A percentile compares a stretch with the other conserved stretches of the same genome.
phyloP scores from a whole-genome alignment of 176 grass and related monocot genomes.

The Carex myosuroides region DNA sequence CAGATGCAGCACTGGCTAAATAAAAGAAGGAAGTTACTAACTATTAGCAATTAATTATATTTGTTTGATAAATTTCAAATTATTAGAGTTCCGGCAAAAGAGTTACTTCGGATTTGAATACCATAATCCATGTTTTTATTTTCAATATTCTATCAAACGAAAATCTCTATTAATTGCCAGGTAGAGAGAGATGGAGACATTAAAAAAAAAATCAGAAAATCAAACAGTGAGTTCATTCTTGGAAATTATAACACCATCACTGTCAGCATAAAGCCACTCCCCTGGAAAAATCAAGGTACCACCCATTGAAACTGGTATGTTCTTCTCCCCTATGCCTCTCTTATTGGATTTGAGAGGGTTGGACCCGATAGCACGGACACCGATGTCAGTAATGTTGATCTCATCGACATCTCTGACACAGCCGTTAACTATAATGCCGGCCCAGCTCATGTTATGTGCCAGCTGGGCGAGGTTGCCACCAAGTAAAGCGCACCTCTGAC shows the following conservation, averaged over 20 bases:
- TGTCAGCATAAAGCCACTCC: conserved; percentile 35
- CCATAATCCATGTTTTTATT: neutral
- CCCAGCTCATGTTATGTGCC: conserved; percentile 31
- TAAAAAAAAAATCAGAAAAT: neutral
- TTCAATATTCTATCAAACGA: neutral
- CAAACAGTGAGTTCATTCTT: conserved; percentile 25
- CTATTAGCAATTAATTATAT: neutral
- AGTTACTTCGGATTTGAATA: neutral
- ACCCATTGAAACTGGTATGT: conserved; percentile 12
- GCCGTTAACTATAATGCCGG: conserved; percentile 26
- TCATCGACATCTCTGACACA: conserved; percentile 34
- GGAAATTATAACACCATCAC: conserved; percentile 28
- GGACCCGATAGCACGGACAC: conserved; percentile 18
- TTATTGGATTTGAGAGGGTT: conserved; percentile 30
- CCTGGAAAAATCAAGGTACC: conserved; percentile 22
- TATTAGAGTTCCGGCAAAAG: neutral
- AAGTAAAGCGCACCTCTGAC: conserved; percentile 25
- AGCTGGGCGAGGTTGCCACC: conserved; percentile 26
- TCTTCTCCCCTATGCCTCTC: conserved; percentile 32
- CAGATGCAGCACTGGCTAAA: neutral
- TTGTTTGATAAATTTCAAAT: neutral
- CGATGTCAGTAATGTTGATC: conserved; percentile 28
- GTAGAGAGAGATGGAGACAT: neutral
- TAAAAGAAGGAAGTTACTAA: neutral
- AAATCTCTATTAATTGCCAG: neutral